Evolutionary conservation across 371 early-diverging fungal genomes (phyloP), one percentile per base, ranked within the genome.

Genomic region (Mucor irregularis): DNA sequence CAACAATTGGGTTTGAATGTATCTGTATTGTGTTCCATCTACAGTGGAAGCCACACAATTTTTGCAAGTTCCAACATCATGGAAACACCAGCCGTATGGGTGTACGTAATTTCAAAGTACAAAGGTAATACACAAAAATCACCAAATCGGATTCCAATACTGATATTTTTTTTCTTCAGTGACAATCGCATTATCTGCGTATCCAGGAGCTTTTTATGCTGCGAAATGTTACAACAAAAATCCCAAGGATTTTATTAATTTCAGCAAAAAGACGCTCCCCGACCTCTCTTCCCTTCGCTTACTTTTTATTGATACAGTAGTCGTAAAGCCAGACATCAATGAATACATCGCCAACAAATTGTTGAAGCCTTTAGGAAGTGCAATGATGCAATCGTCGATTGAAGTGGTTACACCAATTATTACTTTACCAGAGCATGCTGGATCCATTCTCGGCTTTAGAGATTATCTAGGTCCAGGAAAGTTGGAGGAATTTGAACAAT

Each of bases 1-100:
- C 90, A 89, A 53, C 90, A 91, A 55, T 67, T 90, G 28, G 93
- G 93, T 3, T 67, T 93, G 4, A 70, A 85, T 4, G 57, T 85
- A 6, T 84, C 88, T 11, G 73, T 81, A 1, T 65, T 93, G 10
- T 58, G 79, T 42, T 83, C 86, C 5, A 81, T 88, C 24, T 90
- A 76, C 65, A 73, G 78, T 39, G 93, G 92, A 7, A 81, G 82
- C 57, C 81, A 82, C 45, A 83, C 86, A 0, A 53, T 91, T 9
- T 85, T 81, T 71, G 60, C 86, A 11, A 74, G 78, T 64, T 80
- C 86, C 13, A 68, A 69, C 13, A 74, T 83, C 9, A 73, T 82
- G 52, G 87, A 84, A 24, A 64, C 76, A 3, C 84, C 88, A 3
- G 84, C 85, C 8, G 78, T 84, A 17, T 92, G 89, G 83, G 67